Evolutionary conservation across 768 basidiomycete species (phyloP), one percentile per base, ranked within the genome.

Genomic region (Leccinum rimulosum): DNA sequence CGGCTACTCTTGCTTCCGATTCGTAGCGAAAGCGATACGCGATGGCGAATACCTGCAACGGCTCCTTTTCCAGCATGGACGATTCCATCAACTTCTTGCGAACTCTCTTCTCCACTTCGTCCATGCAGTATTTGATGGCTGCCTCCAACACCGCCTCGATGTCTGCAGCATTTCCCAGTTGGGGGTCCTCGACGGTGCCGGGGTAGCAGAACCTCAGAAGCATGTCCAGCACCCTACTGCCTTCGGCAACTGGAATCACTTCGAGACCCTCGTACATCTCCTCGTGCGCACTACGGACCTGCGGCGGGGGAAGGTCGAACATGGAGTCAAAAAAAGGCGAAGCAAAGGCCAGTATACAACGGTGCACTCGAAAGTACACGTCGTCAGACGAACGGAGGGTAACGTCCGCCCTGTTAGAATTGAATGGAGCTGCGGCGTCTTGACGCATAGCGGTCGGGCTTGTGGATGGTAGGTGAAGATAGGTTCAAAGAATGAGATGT

Each of bases 351-450:
- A 75, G 60, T 50, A 70, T 22, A 48, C 74, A 64, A 28, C 74
- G 61, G 40, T 69, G 50, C 38, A 69, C 65, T 25, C 62, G 52
- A 40, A 67, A 68, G 43, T 71, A 61, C 12, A 72, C 54, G 33
- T 64, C 50, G 55, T 85, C 84, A 36, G 79, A 82, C 9, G 84
- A 80, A 55, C 79, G 77, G 43, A 85, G 68, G 60, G 82, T 75
- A 43, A 84, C 70, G 57, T 84, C 82, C 43, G 80, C 80, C 55
- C 76, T 75, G 22, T 71, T 70, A 50, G 77, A 70, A 55, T 84
- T 68, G 68, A 85, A 84, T 1, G 83, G 82, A 6, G 67, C 45
- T 60, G 57, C 28, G 19, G 72, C 72, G 48, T 67, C 65, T 55
- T 53, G 57, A 12, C 38, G 53, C 70, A 73, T 70, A 7, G 43